Percentiles rank a stretch among this genome's conserved stretches.
These are phyloP conservation scores for Phylloporus sp. DNA, from an alignment of 768 basidiomycete genomes.

Conservation along the genomic window DNA sequence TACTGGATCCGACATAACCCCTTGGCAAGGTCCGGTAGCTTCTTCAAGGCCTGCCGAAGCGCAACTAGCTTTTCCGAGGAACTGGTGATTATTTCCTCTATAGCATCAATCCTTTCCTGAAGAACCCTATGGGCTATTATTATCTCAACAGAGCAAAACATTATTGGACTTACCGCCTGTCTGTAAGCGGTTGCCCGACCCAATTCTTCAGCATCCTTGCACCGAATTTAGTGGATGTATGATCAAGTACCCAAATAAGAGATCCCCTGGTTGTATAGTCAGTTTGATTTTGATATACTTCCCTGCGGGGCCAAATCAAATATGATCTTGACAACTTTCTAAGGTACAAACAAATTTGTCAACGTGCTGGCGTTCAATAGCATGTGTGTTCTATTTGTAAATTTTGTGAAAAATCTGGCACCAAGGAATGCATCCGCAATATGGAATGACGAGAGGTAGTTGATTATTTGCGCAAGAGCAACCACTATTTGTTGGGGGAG, in stretches of 20 bases:
- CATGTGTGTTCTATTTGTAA: slow-evolving; percentile 79
- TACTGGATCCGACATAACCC: slow-evolving; percentile 89
- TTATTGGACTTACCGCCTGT: slow-evolving; percentile 50
- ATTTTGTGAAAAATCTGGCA: slow-evolving; percentile 73
- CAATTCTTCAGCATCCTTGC: slow-evolving; percentile 77
- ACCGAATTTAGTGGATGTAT: slow-evolving; percentile 86
- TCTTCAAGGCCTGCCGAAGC: slow-evolving; percentile 65
- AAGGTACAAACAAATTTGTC: slow-evolving; percentile 55
- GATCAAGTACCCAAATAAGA: slow-evolving; percentile 81
- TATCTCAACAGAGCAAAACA: not conserved
- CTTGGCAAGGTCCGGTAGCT: slow-evolving; percentile 82
- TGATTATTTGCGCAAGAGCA: slow-evolving; percentile 68
- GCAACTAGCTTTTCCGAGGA: slow-evolving; percentile 58
- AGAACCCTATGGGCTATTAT: slow-evolving; percentile 50
- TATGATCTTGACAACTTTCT: not conserved
- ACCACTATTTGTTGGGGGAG: slow-evolving; percentile 70
- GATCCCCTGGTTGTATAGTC: slow-evolving; percentile 72
- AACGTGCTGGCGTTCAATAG: slow-evolving; percentile 85
- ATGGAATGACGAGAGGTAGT: slow-evolving; percentile 68
- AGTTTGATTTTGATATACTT: slow-evolving; percentile 91
- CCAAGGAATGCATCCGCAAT: slow-evolving; percentile 78
- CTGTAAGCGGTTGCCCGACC: slow-evolving; percentile 82
- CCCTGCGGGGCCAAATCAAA: slow-evolving; percentile 37
- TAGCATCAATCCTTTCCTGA: slow-evolving; percentile 74
- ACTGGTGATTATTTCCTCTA: slow-evolving; percentile 74